These are phyloP conservation scores for Neurospora sp. DNA, from an alignment of 495 filamentous ascomycete genomes.

Conservation along the genomic window DNA sequence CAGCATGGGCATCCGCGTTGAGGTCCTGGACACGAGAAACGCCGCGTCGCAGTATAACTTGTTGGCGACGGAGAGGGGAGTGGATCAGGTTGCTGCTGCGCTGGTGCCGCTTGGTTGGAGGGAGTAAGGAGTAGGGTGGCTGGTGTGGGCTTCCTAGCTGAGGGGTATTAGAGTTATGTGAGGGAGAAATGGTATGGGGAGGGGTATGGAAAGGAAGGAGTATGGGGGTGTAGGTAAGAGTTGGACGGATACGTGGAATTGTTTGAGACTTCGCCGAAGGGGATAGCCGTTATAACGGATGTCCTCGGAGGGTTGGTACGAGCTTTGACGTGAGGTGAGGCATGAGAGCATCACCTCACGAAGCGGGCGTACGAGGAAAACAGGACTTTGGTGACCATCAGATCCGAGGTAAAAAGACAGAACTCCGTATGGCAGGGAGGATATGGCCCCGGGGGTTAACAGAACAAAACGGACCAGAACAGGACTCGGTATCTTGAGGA, in stretches of 20 bases:
- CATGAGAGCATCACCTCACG: background rate
- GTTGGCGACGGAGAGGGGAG: conserved; percentile 72
- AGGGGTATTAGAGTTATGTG: no score
- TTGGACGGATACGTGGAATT: no score
- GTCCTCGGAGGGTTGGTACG: background rate
- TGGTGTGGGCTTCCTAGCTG: no score
- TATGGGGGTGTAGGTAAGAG: no score
- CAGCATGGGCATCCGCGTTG: conserved; percentile 71
- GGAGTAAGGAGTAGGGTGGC: conserved; percentile 23
- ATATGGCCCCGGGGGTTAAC: background rate
- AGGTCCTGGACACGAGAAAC: conserved; percentile 88
- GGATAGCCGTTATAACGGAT: background rate
- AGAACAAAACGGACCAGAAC: background rate
- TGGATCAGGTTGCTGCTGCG: conserved; percentile 74
- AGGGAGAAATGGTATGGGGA: background rate
- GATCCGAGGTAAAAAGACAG: background rate
- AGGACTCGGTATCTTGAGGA: background rate
- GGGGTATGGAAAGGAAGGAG: no score
- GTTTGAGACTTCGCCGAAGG: no score
- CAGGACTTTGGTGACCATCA: background rate
- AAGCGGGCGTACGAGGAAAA: background rate
- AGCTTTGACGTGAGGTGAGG: background rate
- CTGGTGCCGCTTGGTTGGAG: conserved; percentile 80
- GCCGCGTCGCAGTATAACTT: conserved; percentile 87
- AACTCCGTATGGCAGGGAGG: background rate